Conservation (phyloP, 1,284 basidiomycete species). For the Sporisorium graminicola region DNA sequence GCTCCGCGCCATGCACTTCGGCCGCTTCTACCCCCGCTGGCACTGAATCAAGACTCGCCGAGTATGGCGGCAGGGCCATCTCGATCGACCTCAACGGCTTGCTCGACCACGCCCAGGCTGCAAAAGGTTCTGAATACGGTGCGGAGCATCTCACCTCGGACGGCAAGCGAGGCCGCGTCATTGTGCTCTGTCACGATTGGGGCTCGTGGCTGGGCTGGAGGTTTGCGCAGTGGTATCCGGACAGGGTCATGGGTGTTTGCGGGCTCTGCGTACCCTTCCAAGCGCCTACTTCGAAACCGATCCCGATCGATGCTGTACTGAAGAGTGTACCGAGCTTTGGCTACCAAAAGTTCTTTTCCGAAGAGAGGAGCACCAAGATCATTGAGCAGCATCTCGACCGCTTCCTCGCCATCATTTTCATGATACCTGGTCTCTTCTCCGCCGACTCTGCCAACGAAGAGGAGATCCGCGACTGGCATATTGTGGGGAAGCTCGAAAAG, state of each 20-base stretch:
- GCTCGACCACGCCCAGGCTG: conserved; percentile 51
- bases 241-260: conserved; percentile 55
- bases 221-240: conserved; percentile 50
- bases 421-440: conserved; percentile 51
- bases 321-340: conserved; percentile 54
- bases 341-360: conserved; percentile 61
- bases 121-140: conserved; percentile 42
- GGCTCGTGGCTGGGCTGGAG: conserved; percentile 59
- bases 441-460: conserved; percentile 38
- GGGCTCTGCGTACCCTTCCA: conserved; percentile 55
- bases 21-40: conserved; percentile 25
- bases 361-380: conserved; percentile 54
- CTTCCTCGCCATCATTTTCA: conserved; percentile 54
- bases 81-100: conserved; percentile 56
- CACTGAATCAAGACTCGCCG: conserved; percentile 40
- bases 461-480: conserved; percentile 47
- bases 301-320: conserved; percentile 46
- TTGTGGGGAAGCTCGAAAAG: conserved; percentile 53
- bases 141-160: conserved; percentile 31
- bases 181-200: conserved; percentile 63
- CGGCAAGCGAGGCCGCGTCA: conserved; percentile 47
- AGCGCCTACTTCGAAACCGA: conserved; percentile 34
- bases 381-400: conserved; percentile 55
- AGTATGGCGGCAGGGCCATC: conserved; percentile 55
- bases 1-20: conserved; percentile 41